These are phyloP conservation scores for Talaromyces thailandensis DNA, from an alignment of 495 filamentous ascomycete genomes.

Conservation along the genomic window DNA sequence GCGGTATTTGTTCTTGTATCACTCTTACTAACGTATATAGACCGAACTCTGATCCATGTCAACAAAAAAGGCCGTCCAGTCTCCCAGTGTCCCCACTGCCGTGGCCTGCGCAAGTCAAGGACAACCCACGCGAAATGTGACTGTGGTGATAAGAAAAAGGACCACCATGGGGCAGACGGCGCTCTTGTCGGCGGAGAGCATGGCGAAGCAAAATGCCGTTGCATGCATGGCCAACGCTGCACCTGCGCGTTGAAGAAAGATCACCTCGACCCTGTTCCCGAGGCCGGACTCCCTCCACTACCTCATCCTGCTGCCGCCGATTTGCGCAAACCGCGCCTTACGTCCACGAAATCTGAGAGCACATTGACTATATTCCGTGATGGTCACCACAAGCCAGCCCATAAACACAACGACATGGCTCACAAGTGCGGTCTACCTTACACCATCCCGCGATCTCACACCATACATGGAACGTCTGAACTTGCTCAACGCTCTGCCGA, in stretches of 20 bases:
- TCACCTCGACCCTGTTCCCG: constrained; percentile 65
- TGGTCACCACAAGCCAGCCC: constrained; percentile 87
- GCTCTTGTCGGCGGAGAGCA: constrained; percentile 47
- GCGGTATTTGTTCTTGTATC: constrained; percentile 10
- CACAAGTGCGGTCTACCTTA: constrained; percentile 79
- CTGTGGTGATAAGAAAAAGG: constrained; percentile 78
- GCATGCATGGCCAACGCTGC: constrained; percentile 85
- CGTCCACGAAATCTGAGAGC: constrained; percentile 76
- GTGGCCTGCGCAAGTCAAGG: constrained; percentile 92
- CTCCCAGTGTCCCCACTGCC: constrained; percentile 97
- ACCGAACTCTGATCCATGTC: constrained; percentile 89
- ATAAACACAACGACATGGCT: constrained; percentile 79
- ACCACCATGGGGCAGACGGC: constrained; percentile 49
- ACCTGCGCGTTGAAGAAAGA: constrained; percentile 92
- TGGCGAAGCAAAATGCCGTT: constrained; percentile 60
- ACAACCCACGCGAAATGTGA: constrained; percentile 95
- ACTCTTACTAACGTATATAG: constrained; percentile 36
- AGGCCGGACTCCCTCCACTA: constrained; percentile 39
- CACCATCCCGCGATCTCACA: constrained; percentile 64
- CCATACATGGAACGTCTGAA: constrained; percentile 51
- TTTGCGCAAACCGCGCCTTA: constrained; percentile 60
- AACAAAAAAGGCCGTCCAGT: constrained; percentile 98
- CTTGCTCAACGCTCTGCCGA: constrained; percentile 61
- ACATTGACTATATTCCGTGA: constrained; percentile 80
- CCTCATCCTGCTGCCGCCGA: constrained; percentile 38